Base-by-base conservation (phyloP, 2,329 filamentous ascomycete species). In the Botrytis fabae region DNA sequence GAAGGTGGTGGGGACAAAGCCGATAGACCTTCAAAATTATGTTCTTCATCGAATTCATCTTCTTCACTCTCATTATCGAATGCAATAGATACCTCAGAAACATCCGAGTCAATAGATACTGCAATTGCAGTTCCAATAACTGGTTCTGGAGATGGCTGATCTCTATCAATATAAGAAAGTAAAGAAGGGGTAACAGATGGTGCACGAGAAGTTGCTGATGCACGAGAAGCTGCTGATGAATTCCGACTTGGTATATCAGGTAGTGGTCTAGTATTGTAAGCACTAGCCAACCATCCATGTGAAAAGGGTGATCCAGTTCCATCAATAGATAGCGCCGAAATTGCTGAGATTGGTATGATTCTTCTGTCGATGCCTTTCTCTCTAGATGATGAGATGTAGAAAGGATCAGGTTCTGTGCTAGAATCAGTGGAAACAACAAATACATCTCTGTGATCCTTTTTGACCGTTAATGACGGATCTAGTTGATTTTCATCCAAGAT, bases 161-260 rank as follows among this genome's bases (percentile, higher is more conserved):
- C 72, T 62, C 75, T 70, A 20, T 77, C 75, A 28, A 73, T 40
- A 69, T 76, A 75, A 3, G 69, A 65, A 10, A 71, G 20, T 14
- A 77, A 46, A 9, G 76, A 78, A 20, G 75, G 74, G 22, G 75
- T 69, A 35, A 77, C 70, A 14, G 75, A 78, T 38, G 74, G 71
- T 32, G 75, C 71, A 32, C 70, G 61, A 35, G 75, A 74, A n/a
- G 54, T 38, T 20, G 69, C 38, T 10, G 75, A 74, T 18, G 46
- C 70, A 40, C 44, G 66, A 44, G 65, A 70, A 22, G 60, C 42
- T 59, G 59, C 32, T 25, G 70, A 72, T 32, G 70, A 60, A 51
- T 28, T 44, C 32, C 70, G 63, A 61, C 63, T 72, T 42, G 70
- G 70, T 25, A 60, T 28, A 10, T 72, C 70, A 25, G 70, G 70